phyloP scores from a whole-genome alignment of 441 rosid species.

The Eugenia klotzschiana region DNA sequence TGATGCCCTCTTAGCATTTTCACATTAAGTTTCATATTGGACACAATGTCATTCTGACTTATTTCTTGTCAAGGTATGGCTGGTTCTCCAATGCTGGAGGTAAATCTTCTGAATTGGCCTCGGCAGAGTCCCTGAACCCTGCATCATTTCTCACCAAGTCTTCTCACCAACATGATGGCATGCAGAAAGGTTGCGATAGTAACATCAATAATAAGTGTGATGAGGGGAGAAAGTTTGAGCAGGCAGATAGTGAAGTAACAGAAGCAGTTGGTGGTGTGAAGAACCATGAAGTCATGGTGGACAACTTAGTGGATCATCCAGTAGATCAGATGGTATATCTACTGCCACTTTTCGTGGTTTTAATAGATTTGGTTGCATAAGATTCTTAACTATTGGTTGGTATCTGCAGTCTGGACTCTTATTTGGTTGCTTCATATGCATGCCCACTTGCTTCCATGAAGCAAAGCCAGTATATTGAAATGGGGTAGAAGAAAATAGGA shows the following conservation, averaged over 20 bases:
- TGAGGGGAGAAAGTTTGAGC: slow-evolving; percentile 8
- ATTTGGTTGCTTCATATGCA: neutral
- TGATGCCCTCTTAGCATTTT: neutral
- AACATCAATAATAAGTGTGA: slow-evolving; percentile 1
- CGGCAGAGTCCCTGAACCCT: neutral
- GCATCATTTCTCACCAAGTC: neutral
- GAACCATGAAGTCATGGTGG: neutral
- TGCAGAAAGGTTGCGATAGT: slow-evolving; percentile 3
- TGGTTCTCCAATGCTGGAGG: slow-evolving; percentile 36
- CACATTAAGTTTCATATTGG: neutral
- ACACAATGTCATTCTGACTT: slow-evolving; percentile 1
- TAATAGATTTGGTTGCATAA: neutral
- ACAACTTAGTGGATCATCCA: slow-evolving; percentile 10
- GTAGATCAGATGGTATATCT: slow-evolving; percentile 27
- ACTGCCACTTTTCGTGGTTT: neutral
- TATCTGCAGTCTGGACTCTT: neutral
- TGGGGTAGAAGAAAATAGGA: neutral
- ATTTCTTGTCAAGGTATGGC: slow-evolving; percentile 47
- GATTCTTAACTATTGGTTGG: neutral
- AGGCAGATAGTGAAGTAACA: slow-evolving; percentile 14
- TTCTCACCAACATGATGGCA: slow-evolving; percentile 14
- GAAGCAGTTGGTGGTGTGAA: slow-evolving; percentile 14
- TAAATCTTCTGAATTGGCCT: slow-evolving; percentile 20
- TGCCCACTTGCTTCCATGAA: neutral
- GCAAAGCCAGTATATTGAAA: neutral